Base-by-base conservation (phyloP, 2,329 filamentous ascomycete species). In the Helotiales sp. region DNA sequence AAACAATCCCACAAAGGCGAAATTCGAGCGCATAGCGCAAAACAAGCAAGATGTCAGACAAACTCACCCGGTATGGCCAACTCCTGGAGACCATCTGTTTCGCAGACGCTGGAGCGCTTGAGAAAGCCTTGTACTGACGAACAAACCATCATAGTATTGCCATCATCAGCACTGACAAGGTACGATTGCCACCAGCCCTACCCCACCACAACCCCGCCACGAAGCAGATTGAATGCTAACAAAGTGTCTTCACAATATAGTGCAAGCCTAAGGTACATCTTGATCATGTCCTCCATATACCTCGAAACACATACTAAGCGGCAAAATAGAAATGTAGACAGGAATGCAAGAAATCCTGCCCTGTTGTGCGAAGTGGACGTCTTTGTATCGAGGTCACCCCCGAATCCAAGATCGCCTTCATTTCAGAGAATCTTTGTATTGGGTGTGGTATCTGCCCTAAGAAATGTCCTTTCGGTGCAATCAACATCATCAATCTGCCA, bases 371-470 rank as follows among this genome's bases (percentile, higher is more conserved):
- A 77, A 97, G 94, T 69, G 96, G 96, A 82, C 98, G 97, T 86
- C 89, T 96, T 74, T 97, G 94, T 82, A 97, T 98, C 79, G 95
- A 99, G 85, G 96, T 99, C 77, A 85, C 87, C 62, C 84, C 92
- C 70, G 88, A 92, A 66, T 96, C 95, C 73, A 95, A 95, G 78
- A 95, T 99, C 75, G 96, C 96, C 79, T 99, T 97, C 86, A 97
- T 99, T 77, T 98, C 95, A 73, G 96, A 99, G 82, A 89, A 89
- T 71, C 89, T 97, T 70, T 97, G 95, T 80, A 97, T 98, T 77
- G 96, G 96, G 81, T 99, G 96, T 79, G 96, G 96, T 90, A 99
- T 99, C 84, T 99, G 96, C 82, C 93, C 95, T 52, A 99, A 99
- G 86, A 98, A 98, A 82, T 99, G 96, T 81, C 96, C 96, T 17